phyloP scores from a whole-genome alignment of 164 flowering plant genomes.

The Aristolochia contorta region DNA sequence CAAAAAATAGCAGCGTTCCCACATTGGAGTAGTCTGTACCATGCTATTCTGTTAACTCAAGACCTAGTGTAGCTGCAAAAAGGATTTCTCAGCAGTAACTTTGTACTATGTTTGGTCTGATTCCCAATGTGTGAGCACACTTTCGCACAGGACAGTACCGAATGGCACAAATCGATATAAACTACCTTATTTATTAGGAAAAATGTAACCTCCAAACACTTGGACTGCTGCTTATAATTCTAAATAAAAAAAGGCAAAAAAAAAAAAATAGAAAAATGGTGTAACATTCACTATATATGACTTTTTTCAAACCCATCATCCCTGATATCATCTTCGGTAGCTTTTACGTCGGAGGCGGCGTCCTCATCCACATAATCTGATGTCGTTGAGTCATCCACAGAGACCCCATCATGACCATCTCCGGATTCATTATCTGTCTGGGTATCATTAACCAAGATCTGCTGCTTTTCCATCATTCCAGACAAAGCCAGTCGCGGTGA shows the following conservation, averaged over 20 bases:
- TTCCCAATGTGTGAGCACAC: too few relatives aligned
- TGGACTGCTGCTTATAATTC: conserved; percentile 6
- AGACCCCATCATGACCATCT: conserved; percentile 13
- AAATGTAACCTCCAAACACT: conserved; percentile 1
- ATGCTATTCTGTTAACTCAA: too few relatives aligned
- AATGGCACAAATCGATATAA: too few relatives aligned
- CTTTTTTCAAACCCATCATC: conserved; percentile 11
- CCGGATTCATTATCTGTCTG: conserved; percentile 30
- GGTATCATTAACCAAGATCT: conserved; percentile 36
- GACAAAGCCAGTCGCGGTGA: conserved; percentile 79
- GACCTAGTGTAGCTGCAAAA: too few relatives aligned
- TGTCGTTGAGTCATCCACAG: conserved; percentile 17
- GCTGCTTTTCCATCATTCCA: conserved; percentile 86
- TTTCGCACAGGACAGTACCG: too few relatives aligned
- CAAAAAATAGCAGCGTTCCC: too few relatives aligned
- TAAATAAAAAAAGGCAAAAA: background rate
- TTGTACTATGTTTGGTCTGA: too few relatives aligned
- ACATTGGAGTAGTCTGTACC: too few relatives aligned
- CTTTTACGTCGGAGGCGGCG: conserved; percentile 13
- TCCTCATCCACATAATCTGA: conserved; percentile 19
- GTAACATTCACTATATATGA: conserved; percentile 6
- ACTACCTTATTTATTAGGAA: conserved; percentile 15
- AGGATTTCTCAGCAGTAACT: too few relatives aligned
- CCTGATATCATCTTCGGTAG: conserved; percentile 24
- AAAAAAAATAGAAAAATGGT: conserved; percentile 4